phyloP scores from a whole-genome alignment of 148 eudicot genomes.

The Arbutus unedo region DNA sequence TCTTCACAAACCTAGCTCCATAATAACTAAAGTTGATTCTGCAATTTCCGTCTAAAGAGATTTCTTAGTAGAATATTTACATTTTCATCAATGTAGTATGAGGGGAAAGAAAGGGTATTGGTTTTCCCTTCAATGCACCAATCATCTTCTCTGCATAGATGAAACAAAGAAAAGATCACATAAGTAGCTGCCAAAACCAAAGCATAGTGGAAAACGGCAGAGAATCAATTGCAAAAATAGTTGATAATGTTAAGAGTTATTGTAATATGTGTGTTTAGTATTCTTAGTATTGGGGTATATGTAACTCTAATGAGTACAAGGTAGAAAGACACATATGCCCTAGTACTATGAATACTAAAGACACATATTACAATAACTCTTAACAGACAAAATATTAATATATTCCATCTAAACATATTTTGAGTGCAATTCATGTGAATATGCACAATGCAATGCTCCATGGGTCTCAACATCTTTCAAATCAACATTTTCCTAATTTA shows the following conservation, averaged over 20 bases:
- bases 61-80: slow-evolving; percentile 43
- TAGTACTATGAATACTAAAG: no score
- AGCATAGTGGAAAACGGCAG: not conserved
- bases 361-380: no score
- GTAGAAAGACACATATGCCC: no score
- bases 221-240: not conserved
- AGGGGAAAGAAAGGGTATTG: slow-evolving; percentile 82
- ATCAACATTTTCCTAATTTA: not conserved
- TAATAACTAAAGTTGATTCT: not conserved
- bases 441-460: not conserved
- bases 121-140: slow-evolving; percentile 81
- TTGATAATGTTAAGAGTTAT: not conserved
- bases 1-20: not conserved
- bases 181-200: slow-evolving; percentile 8
- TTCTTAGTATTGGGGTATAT: no score
- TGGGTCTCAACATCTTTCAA: not conserved
- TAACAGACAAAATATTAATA: not conserved
- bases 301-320: no score
- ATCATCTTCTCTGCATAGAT: slow-evolving; percentile 71
- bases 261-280: no score
- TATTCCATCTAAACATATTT: not conserved
- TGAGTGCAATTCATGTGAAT: not conserved
- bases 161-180: slow-evolving; percentile 22
- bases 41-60: slow-evolving; percentile 8
- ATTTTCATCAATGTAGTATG: slow-evolving; percentile 97